These are phyloP conservation scores for Erodium chrysanthum DNA, from an alignment of 441 rosid genomes.

Conservation along the genomic window DNA sequence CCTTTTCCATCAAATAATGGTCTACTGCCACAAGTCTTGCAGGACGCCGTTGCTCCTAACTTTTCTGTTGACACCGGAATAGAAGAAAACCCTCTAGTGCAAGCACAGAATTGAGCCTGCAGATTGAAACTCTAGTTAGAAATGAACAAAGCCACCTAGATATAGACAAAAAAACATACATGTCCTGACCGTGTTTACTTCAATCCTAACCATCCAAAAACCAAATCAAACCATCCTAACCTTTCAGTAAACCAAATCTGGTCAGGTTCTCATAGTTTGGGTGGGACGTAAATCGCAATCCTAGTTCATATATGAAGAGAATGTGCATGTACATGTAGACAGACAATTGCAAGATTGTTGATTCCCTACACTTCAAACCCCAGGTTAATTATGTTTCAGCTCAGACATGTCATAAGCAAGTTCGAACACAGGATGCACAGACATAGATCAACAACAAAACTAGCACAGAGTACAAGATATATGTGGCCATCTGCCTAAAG, in stretches of 20 bases:
- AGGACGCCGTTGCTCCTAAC: slow-evolving; percentile 24
- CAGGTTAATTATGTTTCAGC: not conserved
- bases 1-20: slow-evolving; percentile 28
- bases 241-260: not conserved
- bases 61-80: slow-evolving; percentile 22
- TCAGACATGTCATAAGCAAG: slow-evolving; percentile 4
- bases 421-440: slow-evolving; percentile 11
- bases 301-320: not conserved
- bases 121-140: slow-evolving; percentile 17
- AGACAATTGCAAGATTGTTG: not conserved
- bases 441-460: slow-evolving; percentile 9
- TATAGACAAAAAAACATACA: not conserved
- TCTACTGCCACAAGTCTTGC: slow-evolving; percentile 24
- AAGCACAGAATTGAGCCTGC: slow-evolving; percentile 25
- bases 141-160: not conserved
- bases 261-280: not conserved
- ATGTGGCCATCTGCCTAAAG: not conserved
- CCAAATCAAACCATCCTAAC: not conserved
- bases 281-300: not conserved
- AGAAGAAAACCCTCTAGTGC: slow-evolving; percentile 20
- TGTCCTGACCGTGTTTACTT: not conserved
- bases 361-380: not conserved
- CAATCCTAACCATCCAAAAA: not conserved
- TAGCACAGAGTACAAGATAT: not conserved
- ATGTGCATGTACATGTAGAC: not conserved